phyloP scores from a whole-genome alignment of 163 green algal genomes.

The Scenedesmus sp. region DNA sequence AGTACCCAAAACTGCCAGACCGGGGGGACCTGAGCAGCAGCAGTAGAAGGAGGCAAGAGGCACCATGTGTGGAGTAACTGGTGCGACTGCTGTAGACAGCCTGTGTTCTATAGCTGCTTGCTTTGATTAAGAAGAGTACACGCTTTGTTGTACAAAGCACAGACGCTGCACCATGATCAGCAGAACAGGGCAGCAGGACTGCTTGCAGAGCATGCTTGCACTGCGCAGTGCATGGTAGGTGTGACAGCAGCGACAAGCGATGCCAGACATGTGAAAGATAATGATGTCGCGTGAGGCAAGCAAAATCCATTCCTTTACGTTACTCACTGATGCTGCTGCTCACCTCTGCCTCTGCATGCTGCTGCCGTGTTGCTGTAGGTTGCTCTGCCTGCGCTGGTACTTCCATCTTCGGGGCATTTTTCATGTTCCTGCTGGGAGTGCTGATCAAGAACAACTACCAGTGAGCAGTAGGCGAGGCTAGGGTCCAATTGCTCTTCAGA shows the following conservation, averaged over 20 bases:
- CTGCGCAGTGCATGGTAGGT: background rate
- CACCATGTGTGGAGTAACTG: slow-evolving; percentile 11
- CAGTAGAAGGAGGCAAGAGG: background rate
- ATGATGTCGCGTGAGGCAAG: background rate
- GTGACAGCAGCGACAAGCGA: background rate
- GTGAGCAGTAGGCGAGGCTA: slow-evolving; percentile 45
- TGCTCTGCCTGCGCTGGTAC: slow-evolving; percentile 65
- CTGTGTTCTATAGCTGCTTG: background rate
- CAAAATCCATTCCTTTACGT: background rate
- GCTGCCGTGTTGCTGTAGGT: slow-evolving; percentile 43
- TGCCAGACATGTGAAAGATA: background rate
- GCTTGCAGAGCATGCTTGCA: background rate
- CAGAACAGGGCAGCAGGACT: background rate
- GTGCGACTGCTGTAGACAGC: background rate
- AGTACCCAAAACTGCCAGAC: background rate
- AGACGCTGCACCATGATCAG: too few species aligned
- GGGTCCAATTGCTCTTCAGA: background rate
- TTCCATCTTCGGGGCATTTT: slow-evolving; percentile 66
- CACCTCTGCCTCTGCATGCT: background rate
- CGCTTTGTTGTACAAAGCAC: background rate
- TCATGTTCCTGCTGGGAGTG: slow-evolving; percentile 70
- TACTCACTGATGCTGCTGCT: background rate
- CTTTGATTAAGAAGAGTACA: background rate
- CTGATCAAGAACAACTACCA: slow-evolving; percentile 70
- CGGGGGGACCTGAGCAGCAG: background rate